Conservation (phyloP, 2,329 filamentous ascomycete species). For the Ophiosphaerella herpotricha region DNA sequence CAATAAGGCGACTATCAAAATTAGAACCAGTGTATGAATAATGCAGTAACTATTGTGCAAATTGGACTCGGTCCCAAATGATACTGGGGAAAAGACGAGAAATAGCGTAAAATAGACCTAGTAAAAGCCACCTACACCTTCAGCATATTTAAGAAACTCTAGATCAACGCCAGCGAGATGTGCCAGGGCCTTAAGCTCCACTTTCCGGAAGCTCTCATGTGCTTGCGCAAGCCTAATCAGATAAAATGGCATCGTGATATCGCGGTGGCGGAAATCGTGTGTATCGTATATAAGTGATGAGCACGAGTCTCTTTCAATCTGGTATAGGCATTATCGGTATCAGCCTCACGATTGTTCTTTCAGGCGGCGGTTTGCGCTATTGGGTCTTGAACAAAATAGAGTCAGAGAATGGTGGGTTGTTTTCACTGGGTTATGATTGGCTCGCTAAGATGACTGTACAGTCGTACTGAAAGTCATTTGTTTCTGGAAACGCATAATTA, state of each 20-base stretch:
- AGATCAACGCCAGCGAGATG: constrained; percentile 68
- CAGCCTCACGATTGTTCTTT: background rate
- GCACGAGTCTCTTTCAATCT: constrained; percentile 11
- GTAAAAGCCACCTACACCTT: constrained; percentile 63
- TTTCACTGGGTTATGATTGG: constrained; percentile 12
- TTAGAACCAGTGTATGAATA: constrained; percentile 8
- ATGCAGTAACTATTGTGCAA: background rate
- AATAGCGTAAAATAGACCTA: background rate
- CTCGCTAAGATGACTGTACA: constrained; percentile 10
- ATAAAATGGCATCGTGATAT: constrained; percentile 63
- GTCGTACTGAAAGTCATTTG: background rate
- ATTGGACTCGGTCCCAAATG: background rate
- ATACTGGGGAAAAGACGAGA: background rate
- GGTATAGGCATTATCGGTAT: constrained; percentile 23
- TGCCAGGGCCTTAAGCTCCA: constrained; percentile 83
- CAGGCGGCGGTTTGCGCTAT: constrained; percentile 2
- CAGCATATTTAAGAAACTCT: constrained; percentile 74
- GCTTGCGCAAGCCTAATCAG: constrained; percentile 87
- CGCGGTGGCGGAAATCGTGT: background rate
- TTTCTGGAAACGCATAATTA: too few relatives aligned
- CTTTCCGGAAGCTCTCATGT: constrained; percentile 86
- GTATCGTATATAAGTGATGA: background rate
- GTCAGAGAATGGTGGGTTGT: constrained; percentile 17
- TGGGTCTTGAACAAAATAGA: constrained; percentile 18
- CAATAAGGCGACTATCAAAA: constrained; percentile 80